Percentiles rank a stretch among this genome's conserved stretches.
Conservation (phyloP, 169 alveolate genomes). For the Toxoplasma gondii region DNA sequence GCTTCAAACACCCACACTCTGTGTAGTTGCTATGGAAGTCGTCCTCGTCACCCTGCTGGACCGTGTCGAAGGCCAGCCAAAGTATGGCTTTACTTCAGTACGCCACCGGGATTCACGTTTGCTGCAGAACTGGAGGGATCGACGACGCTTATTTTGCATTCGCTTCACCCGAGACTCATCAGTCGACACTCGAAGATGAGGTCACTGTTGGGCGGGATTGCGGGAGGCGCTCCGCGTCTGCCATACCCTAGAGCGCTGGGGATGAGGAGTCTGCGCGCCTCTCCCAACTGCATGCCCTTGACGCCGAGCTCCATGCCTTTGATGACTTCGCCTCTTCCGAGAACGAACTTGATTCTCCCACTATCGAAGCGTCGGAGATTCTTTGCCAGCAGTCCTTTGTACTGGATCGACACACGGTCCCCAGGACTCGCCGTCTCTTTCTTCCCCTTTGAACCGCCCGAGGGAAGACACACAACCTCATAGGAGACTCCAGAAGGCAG, state of each 20-base stretch:
- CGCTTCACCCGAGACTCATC: slow-evolving; percentile 6
- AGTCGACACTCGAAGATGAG: slow-evolving; percentile 40
- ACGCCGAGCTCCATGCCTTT: slow-evolving; percentile 50
- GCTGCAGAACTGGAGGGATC: no score
- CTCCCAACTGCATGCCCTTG: slow-evolving; percentile 38
- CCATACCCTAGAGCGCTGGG: slow-evolving; percentile 55
- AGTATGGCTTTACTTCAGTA: no score
- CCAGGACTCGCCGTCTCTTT: neutral
- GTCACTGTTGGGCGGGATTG: slow-evolving; percentile 57
- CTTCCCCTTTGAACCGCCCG: neutral
- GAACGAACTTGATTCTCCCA: neutral
- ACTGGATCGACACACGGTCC: slow-evolving; percentile 35
- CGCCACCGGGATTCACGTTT: no score
- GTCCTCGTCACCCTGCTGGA: no score
- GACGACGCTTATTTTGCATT: no score
- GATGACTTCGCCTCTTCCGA: slow-evolving; percentile 44
- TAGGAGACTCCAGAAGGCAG: slow-evolving; percentile 15
- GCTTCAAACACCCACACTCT: no score
- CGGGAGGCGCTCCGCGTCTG: slow-evolving; percentile 53
- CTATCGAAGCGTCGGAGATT: slow-evolving; percentile 5
- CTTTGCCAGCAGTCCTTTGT: slow-evolving; percentile 36
- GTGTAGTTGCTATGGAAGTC: no score
- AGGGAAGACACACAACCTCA: neutral
- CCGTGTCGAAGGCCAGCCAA: no score
- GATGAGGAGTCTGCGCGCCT: slow-evolving; percentile 28